Percentiles rank a stretch among this genome's conserved stretches.
phyloP scores from a whole-genome alignment of 495 filamentous ascomycete species.

The Oidiodendron maius region DNA sequence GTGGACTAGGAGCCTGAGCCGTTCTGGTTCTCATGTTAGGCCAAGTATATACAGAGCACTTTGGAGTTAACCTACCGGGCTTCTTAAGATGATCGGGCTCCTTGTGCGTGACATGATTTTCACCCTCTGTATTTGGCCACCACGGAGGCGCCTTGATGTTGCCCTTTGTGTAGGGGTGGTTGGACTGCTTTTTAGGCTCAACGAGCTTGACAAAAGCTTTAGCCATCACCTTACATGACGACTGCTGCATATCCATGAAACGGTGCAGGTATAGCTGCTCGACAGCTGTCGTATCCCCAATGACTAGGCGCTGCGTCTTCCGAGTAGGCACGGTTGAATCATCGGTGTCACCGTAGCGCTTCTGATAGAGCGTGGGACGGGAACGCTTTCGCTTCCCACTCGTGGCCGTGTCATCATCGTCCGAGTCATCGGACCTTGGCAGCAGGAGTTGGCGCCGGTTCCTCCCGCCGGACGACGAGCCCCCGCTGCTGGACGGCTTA shows the following conservation, averaged over 20 bases:
- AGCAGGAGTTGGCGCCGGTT: conserved; percentile 4
- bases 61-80: conserved; percentile 46
- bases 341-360: conserved; percentile 9
- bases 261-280: conserved; percentile 57
- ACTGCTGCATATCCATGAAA: conserved; percentile 66
- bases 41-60: neutral
- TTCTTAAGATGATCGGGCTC: conserved; percentile 84
- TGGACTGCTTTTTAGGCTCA: conserved; percentile 80
- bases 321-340: conserved; percentile 8
- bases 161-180: conserved; percentile 72
- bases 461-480: conserved; percentile 8
- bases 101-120: conserved; percentile 51
- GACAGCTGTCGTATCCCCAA: conserved; percentile 51
- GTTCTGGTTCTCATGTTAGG: conserved; percentile 34
- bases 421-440: conserved; percentile 14
- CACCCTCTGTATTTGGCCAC: conserved; percentile 62
- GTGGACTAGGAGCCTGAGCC: conserved; percentile 54
- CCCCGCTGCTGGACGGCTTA: conserved; percentile 10
- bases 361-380: neutral
- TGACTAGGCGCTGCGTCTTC: conserved; percentile 35
- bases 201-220: conserved; percentile 81
- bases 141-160: conserved; percentile 65
- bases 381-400: conserved; percentile 13
- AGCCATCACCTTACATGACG: conserved; percentile 63
- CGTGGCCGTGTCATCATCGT: conserved; percentile 8